Evolutionary conservation across 805 yeast genomes (phyloP).

Genomic region (Kluyveromyces aestuarii): DNA sequence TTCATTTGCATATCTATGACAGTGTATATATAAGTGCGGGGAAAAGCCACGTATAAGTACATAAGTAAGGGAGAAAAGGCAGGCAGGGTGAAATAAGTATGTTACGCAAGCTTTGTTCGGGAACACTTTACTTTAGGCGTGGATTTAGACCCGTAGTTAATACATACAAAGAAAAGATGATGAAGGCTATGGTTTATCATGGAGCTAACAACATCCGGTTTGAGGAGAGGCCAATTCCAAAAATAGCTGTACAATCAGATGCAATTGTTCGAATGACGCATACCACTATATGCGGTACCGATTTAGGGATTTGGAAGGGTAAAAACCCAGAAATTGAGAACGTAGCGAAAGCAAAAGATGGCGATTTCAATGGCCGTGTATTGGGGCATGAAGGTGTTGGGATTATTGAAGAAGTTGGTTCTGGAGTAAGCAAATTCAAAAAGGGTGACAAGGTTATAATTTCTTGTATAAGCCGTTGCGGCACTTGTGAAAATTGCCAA

Average conservation of each 20-base stretch:
- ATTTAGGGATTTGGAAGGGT: conserved; percentile 41
- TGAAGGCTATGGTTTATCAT: conserved; percentile 32
- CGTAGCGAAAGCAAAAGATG: conserved; percentile 63
- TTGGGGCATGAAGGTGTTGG: conserved; percentile 85
- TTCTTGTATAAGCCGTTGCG: conserved; percentile 60
- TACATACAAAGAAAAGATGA: conserved; percentile 6
- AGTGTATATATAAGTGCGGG: too few species aligned
- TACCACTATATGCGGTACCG: conserved; percentile 85
- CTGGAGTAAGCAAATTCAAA: conserved; percentile 50
- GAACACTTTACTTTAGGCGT: background rate
- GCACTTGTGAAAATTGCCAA: conserved; percentile 46
- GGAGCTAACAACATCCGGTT: conserved; percentile 38
- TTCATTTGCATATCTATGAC: background rate
- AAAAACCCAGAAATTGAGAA: conserved; percentile 51
- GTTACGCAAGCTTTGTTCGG: background rate
- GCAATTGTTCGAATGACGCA: conserved; percentile 68
- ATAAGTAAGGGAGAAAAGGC: too few species aligned
- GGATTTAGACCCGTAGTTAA: background rate
- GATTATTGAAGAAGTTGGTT: conserved; percentile 58
- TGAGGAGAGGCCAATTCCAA: conserved; percentile 63
- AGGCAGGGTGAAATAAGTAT: too few species aligned
- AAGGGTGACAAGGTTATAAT: conserved; percentile 81
- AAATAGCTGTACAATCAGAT: conserved; percentile 47
- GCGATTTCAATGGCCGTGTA: conserved; percentile 70
- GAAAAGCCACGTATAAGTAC: too few species aligned